A percentile compares a stretch with the other conserved stretches of the same genome.
Conservation (phyloP, 495 filamentous ascomycete genomes). For the Mytilinidion resinicola region DNA sequence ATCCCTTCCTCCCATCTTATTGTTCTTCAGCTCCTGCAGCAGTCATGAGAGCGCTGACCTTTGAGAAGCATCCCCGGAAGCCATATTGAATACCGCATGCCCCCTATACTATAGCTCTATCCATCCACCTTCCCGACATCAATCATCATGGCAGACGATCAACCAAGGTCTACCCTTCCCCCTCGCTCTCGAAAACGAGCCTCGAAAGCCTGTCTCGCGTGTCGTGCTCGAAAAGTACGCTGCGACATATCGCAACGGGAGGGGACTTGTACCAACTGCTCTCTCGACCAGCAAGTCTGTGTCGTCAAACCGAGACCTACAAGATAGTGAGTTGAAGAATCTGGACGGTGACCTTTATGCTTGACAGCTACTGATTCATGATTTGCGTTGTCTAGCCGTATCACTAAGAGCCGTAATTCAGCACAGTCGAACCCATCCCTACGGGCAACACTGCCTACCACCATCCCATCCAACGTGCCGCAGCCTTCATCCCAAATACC, state of each 20-base stretch:
- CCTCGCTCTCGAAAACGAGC: slow-evolving; percentile 29
- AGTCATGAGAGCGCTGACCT: neutral
- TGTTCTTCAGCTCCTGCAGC: no score
- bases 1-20: no score
- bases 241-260: slow-evolving; percentile 47
- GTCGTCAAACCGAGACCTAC: slow-evolving; percentile 29
- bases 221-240: slow-evolving; percentile 47
- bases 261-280: slow-evolving; percentile 47
- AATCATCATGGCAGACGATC: neutral
- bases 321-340: slow-evolving; percentile 25
- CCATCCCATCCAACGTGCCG: neutral
- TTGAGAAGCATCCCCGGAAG: neutral
- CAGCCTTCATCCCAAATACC: neutral
- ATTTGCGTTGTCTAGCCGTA: neutral
- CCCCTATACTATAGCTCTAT: neutral
- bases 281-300: slow-evolving; percentile 41
- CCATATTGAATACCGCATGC: neutral
- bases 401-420: neutral
- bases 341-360: neutral
- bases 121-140: neutral
- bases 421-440: neutral
- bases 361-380: neutral
- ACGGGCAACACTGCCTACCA: neutral
- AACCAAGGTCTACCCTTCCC: neutral
- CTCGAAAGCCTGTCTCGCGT: slow-evolving; percentile 45